Percentiles rank a stretch among this genome's conserved stretches.
phyloP scores from a whole-genome alignment of 2,329 filamentous ascomycete species.

The Stachybotrys echinatus region DNA sequence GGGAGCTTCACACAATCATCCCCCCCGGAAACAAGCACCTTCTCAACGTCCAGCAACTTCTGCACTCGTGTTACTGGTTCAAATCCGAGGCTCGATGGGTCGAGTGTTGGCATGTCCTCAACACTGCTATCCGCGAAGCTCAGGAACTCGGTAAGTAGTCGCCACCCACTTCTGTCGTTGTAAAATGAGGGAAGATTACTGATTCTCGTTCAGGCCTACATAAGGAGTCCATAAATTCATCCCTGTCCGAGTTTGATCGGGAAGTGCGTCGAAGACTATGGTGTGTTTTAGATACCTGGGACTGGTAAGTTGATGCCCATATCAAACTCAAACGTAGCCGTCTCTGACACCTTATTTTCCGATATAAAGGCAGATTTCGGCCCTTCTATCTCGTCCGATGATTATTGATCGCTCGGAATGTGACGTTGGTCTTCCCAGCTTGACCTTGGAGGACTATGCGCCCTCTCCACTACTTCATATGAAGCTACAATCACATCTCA shows the following conservation, averaged over 20 bases:
- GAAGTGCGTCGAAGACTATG: slow-evolving; percentile 30
- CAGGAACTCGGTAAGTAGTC: slow-evolving; percentile 25
- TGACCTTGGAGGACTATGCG: slow-evolving; percentile 23
- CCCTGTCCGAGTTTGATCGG: slow-evolving; percentile 24
- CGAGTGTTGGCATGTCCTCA: slow-evolving; percentile 31
- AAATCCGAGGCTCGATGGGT: slow-evolving; percentile 29
- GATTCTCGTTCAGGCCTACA: slow-evolving; percentile 19
- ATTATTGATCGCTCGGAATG: slow-evolving; percentile 28
- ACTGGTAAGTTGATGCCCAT: slow-evolving; percentile 21
- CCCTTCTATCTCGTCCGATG: slow-evolving; percentile 24
- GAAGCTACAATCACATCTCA: slow-evolving; percentile 29
- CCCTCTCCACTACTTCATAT: slow-evolving; percentile 28
- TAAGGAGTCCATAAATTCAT: slow-evolving; percentile 19
- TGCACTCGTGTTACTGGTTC: slow-evolving; percentile 33
- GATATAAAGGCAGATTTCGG: slow-evolving; percentile 26
- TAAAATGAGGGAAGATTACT: slow-evolving; percentile 1
- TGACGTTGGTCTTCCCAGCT: slow-evolving; percentile 23
- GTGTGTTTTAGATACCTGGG: slow-evolving; percentile 31
- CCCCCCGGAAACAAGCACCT: slow-evolving; percentile 26
- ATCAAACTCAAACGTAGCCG: background rate
- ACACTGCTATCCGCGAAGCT: slow-evolving; percentile 27
- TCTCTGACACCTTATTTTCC: slow-evolving; percentile 1
- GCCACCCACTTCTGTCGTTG: no score
- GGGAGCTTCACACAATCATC: slow-evolving; percentile 24
- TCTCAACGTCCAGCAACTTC: slow-evolving; percentile 26